phyloP scores from a whole-genome alignment of 2,329 filamentous ascomycete genomes.

The Clonostachys byssicola region DNA sequence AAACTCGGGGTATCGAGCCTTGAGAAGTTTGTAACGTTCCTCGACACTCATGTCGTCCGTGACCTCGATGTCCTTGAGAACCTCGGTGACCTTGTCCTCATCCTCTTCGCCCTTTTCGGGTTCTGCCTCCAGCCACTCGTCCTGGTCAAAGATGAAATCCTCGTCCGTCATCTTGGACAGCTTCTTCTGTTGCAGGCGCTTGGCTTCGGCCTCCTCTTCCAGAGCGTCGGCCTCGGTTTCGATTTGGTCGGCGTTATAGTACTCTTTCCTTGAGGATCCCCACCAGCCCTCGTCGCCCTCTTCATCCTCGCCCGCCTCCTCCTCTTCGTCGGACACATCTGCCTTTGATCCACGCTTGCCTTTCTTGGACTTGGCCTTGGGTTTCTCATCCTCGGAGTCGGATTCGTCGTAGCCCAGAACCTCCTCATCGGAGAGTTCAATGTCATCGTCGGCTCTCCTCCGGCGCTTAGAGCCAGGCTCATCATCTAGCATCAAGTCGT shows the following conservation, averaged over 20 bases:
- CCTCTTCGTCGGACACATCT: constrained; percentile 39
- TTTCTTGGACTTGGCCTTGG: constrained; percentile 25
- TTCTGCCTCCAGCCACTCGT: constrained; percentile 70
- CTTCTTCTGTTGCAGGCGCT: constrained; percentile 85
- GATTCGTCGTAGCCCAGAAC: constrained; percentile 42
- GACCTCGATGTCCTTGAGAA: constrained; percentile 80
- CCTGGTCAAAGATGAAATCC: constrained; percentile 90
- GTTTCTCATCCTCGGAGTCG: constrained; percentile 27
- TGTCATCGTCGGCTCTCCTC: constrained; percentile 66
- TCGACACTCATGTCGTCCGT: constrained; percentile 72
- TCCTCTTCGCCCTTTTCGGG: constrained; percentile 47
- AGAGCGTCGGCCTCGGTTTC: constrained; percentile 67
- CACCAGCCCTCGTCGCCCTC: constrained; percentile 67
- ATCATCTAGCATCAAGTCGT: constrained; percentile 83
- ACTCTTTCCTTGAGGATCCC: constrained; percentile 84
- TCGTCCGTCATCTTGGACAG: constrained; percentile 82
- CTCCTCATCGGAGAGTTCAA: constrained; percentile 61
- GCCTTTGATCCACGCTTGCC: constrained; percentile 28
- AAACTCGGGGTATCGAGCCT: constrained; percentile 86
- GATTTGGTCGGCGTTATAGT: constrained; percentile 81
- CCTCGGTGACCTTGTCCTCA: constrained; percentile 71
- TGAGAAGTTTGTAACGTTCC: constrained; percentile 72
- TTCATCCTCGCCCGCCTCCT: constrained; percentile 48
- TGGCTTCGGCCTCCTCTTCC: constrained; percentile 89
- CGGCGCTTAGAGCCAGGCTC: constrained; percentile 73